Base-by-base conservation (phyloP, 495 filamentous ascomycete species). In the Xylaria venustula region DNA sequence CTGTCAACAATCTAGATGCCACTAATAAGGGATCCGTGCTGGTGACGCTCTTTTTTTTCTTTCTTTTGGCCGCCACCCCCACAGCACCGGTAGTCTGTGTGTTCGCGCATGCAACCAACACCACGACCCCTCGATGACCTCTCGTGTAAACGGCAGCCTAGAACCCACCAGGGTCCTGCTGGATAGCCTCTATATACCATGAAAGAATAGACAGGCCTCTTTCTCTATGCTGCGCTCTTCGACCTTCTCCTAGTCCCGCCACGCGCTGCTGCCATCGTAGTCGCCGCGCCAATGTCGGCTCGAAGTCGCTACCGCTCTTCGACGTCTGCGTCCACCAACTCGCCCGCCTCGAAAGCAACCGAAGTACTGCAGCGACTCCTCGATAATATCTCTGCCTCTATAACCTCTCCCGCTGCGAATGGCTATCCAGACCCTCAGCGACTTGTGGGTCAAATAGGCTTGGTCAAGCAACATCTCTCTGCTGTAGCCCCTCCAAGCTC, bases 341-440 rank as follows among this genome's bases (percentile, higher is more conserved):
- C 79, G 63, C 77, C 81, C 58, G 77, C 71, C 12, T 84, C 85
- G 47, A 80, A 81, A 67, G 77, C 86, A 41, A 79, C 79, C 66
- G 83, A 83, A 56, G 83, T 88, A 62, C 77, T 90, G 55, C 79
- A 86, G 46, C 73, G 75, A 22, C 77, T 84, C 55, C 75, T 91
- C 62, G 81, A 86, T 28, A 72, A 79, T 54, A 73, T 90, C 34
- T 67, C 68, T 23, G 66, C 64, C 20, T 67, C 64, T 5, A 60
- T 64, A 45, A 63, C 59, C 2, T 64, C 61, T 26, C 51, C 53
- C 37, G 40, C 47, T 17, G 54, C 55, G 7, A 67, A 64, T 54
- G 68, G 68, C 17, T 81, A 79, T 60, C 78, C 82, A 8, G 65
- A 77, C 8, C 73, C 78, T 28, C 61, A 74, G 7, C 62, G 67